Evolutionary conservation across 495 filamentous ascomycete species (phyloP), one percentile per base, ranked within the genome.

Genomic region (Aspergillus affinis): DNA sequence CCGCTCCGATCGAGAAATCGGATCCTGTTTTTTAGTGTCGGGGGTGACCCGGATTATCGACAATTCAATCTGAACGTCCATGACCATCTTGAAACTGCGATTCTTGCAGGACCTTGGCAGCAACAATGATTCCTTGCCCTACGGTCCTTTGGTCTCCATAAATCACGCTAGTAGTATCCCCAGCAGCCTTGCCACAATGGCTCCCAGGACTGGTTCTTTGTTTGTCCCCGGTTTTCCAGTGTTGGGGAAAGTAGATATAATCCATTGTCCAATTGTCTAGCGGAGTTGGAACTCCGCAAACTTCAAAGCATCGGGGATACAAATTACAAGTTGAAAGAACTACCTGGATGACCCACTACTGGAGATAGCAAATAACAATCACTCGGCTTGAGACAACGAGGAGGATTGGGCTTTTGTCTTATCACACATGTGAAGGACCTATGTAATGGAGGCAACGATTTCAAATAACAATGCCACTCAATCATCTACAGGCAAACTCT

Each of bases 61-160:
- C 55, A 45, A 58, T 65, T 51, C 52, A 59, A 62, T 61, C 63
- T 61, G 36, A 15, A 41, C 36, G 12, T 41, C 36, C 36, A 26
- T 6, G 29, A 41, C 46, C 46, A 48, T 48, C 46, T 48, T 20
- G 36, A 17, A 41, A 41, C 7, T 36, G 36, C 36, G 9, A 41
- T 17, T 13, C 10, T 41, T 13, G 10, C 13, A 15, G 36, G 10
- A 4, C 36, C 36, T 41, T 41, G 36, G 36, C 36, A 41, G 36
- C 50, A 3, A 17, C 17, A 23, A n/a, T 54, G 30, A 54, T 54
- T 23, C 52, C 52, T 45, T 54, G 52, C 52, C 36, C 36, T 41
- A 41, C 36, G 12, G 36, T 15, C 36, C 13, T 41, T 41, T 8
- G 36, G 9, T 41, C 36, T 41, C 36, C 36, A 41, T 41, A 41